These are phyloP conservation scores for Coemansia sp. DNA, from an alignment of 192 early-diverging fungal genomes.

Conservation along the genomic window DNA sequence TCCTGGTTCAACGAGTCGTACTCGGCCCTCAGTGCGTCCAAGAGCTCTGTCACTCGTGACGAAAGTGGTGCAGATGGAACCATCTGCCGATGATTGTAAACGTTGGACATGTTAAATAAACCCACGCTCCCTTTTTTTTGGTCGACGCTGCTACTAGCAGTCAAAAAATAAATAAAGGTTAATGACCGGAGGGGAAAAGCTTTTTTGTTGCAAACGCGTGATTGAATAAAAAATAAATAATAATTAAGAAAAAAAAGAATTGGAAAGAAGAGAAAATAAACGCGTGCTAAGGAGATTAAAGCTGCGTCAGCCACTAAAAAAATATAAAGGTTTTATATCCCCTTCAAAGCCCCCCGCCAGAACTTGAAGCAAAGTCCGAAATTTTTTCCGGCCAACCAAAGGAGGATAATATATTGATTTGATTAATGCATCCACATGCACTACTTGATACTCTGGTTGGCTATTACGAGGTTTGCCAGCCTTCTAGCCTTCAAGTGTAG, in stretches of 20 bases:
- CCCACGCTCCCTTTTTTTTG: not conserved
- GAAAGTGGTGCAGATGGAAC: constrained; percentile 64
- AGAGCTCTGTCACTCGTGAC: constrained; percentile 71
- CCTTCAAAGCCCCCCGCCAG: no score
- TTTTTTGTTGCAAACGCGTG: not conserved
- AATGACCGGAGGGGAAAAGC: not conserved
- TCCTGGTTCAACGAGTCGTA: constrained; percentile 81
- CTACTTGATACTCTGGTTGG: not conserved
- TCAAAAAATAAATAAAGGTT: not conserved
- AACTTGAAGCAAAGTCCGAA: no score
- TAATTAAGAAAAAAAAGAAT: not conserved
- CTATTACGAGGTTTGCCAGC: constrained; percentile 18
- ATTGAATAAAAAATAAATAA: not conserved
- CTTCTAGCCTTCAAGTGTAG: constrained; percentile 13
- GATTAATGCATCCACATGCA: not conserved
- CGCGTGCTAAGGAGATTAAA: no score
- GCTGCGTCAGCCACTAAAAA: no score
- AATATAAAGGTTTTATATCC: no score
- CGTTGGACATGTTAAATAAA: constrained; percentile 61
- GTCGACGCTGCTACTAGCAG: not conserved
- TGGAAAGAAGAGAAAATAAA: not conserved
- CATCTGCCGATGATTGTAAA: constrained; percentile 84
- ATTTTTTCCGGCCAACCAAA: no score
- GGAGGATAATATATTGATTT: not conserved
- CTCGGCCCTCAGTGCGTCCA: constrained; percentile 82